Percentiles rank a stretch among this genome's conserved stretches.
These are phyloP conservation scores for Omphalea diandra DNA, from an alignment of 441 rosid genomes.

Conservation along the genomic window DNA sequence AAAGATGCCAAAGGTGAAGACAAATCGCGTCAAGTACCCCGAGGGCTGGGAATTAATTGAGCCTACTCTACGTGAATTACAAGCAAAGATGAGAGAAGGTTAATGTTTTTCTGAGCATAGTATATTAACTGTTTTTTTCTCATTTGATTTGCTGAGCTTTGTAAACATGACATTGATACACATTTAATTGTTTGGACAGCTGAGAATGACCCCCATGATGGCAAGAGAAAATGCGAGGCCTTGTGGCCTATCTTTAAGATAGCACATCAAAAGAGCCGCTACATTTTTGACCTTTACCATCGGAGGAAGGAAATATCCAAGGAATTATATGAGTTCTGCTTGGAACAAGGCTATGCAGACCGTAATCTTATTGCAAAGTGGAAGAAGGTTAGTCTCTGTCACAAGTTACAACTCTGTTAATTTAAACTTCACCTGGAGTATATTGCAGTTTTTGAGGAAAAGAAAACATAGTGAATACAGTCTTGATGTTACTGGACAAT, in stretches of 20 bases:
- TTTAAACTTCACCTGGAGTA: not conserved
- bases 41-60: conserved; percentile 88
- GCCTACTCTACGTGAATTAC: conserved; percentile 66
- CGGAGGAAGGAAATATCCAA: conserved; percentile 63
- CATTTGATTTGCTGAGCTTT: not conserved
- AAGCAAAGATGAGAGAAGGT: conserved; percentile 88
- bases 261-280: conserved; percentile 74
- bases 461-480: too few relatives aligned
- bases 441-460: too few relatives aligned
- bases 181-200: conserved; percentile 38
- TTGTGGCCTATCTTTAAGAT: conserved; percentile 80
- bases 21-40: conserved; percentile 64
- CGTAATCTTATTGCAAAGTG: conserved; percentile 24
- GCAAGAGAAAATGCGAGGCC: conserved; percentile 74
- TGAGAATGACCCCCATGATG: conserved; percentile 72
- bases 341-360: conserved; percentile 70
- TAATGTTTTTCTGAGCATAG: not conserved
- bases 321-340: conserved; percentile 71
- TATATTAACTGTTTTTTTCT: not conserved
- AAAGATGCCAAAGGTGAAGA: conserved; percentile 78
- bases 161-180: not conserved
- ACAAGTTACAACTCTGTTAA: not conserved
- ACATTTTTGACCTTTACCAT: conserved; percentile 55
- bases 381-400: conserved; percentile 25
- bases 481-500: too few relatives aligned